Base-by-base conservation (phyloP, 495 filamentous ascomycete genomes). In the Entonaema liquescens region DNA sequence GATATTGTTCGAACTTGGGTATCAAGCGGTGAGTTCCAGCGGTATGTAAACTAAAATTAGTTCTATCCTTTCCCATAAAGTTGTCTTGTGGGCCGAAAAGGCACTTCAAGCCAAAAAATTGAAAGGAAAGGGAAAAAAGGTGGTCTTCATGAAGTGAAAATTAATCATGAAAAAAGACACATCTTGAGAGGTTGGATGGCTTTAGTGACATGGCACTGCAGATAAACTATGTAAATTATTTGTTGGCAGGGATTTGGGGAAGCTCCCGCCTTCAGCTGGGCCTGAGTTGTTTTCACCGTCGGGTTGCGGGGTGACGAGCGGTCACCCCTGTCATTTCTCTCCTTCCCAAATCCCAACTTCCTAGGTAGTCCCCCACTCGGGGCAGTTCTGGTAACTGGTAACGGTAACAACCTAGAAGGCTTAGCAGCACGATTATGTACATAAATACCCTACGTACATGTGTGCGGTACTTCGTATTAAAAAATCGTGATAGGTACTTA, bases 221-320 rank as follows among this genome's bases (percentile, higher is more conserved):
- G 59, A 23, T 26, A 38, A 19, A 19, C 44, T 31, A 47, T 66
- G 58, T 36, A 59, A 62, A 65, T 42, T 52, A 62, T 59, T 66
- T 65, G 53, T 36, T 61, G 60, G 38, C 63, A 74, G 64, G 64
- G 65, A 52, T 70, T 53, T 13, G 47, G 23, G n/a, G 38, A 68
- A 64, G 70, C 70, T 65, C 59, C 63, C 68, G 15, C 57, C 62
- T 61, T 68, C 53, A 61, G 70, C 70, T 67, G 59, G 52, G 26
- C 49, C 26, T 62, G 69, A 40, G 68, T 77, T 77, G 75, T 77
- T 77, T 75, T 77, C 54, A 66, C 62, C 47, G 67, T 59, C 66
- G 67, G 65, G 75, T 77, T 76, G 75, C 75, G 75, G 73, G 73
- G 75, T 74, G 71, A 77, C 75, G 73, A 72, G 75, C 65, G 31